Evolutionary conservation across 805 yeast species (phyloP).

Genomic region (Nakazawaea sp.): DNA sequence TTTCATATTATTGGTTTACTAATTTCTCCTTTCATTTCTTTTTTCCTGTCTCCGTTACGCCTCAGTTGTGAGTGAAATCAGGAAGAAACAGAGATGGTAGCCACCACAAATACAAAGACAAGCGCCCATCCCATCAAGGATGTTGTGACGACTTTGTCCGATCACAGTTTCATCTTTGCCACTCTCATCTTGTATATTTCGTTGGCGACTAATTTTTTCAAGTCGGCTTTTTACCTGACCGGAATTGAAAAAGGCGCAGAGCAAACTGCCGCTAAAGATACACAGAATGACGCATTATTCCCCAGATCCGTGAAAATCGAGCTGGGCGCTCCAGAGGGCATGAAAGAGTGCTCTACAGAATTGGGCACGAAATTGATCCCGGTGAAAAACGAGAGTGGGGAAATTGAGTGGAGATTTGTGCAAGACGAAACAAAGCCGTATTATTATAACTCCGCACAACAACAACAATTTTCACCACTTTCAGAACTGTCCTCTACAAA

Average conservation of each 20-base stretch:
- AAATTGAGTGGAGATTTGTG: slow-evolving; percentile 50
- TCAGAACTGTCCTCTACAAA: slow-evolving; percentile 13
- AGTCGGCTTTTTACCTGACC: background rate
- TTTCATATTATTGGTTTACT: no score
- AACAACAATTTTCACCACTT: slow-evolving; percentile 21
- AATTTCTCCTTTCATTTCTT: no score
- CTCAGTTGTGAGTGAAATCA: no score
- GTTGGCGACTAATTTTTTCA: background rate
- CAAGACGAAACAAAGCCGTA: slow-evolving; percentile 18
- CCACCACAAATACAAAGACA: no score
- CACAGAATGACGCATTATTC: background rate
- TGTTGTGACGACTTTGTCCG: no score
- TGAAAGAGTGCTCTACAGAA: slow-evolving; percentile 39
- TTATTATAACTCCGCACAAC: background rate
- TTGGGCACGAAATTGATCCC: slow-evolving; percentile 43
- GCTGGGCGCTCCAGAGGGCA: slow-evolving; percentile 10
- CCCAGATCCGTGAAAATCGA: background rate
- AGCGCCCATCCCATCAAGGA: no score
- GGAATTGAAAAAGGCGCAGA: background rate
- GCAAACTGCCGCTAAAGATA: background rate
- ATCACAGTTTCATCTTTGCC: slow-evolving; percentile 1
- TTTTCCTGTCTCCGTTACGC: no score
- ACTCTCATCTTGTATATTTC: background rate
- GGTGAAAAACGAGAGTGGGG: slow-evolving; percentile 44
- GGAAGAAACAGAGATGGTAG: no score